These are phyloP conservation scores for Saccharomycopsis javanensis DNA, from an alignment of 805 yeast species.

Conservation along the genomic window DNA sequence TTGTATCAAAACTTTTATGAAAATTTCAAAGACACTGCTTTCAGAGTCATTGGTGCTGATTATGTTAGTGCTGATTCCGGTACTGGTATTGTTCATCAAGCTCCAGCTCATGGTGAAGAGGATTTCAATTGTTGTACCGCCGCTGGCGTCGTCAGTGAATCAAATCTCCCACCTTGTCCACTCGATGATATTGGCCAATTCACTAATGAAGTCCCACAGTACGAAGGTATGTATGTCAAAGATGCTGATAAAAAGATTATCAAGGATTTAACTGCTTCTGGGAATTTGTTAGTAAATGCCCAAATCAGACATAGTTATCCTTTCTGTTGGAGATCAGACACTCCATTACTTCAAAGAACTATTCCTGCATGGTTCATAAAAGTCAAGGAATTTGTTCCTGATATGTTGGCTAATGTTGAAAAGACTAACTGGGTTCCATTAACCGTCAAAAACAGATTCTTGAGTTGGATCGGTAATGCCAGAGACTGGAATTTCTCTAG, in stretches of 20 bases:
- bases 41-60: constrained; percentile 70
- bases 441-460: constrained; percentile 82
- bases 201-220: constrained; percentile 65
- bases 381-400: constrained; percentile 76
- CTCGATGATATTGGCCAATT: constrained; percentile 89
- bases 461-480: constrained; percentile 97
- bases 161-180: constrained; percentile 77
- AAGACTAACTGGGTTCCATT: constrained; percentile 92
- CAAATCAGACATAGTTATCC: constrained; percentile 96
- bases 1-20: constrained; percentile 74
- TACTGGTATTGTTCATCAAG: constrained; percentile 98
- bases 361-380: constrained; percentile 99
- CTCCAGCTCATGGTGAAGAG: constrained; percentile 99
- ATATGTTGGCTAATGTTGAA: constrained; percentile 78
- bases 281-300: constrained; percentile 61
- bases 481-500: constrained; percentile 99
- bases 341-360: constrained; percentile 90
- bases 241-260: constrained; percentile 91
- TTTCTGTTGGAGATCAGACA: constrained; percentile 99
- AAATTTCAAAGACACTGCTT: constrained; percentile 64
- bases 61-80: constrained; percentile 92
- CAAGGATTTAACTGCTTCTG: constrained; percentile 68
- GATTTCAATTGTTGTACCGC: constrained; percentile 80
- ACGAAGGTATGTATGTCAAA: constrained; percentile 79
- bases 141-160: constrained; percentile 65